Evolutionary conservation across 257 asterid species (phyloP).

Genomic region (Primulina huaijiensis): DNA sequence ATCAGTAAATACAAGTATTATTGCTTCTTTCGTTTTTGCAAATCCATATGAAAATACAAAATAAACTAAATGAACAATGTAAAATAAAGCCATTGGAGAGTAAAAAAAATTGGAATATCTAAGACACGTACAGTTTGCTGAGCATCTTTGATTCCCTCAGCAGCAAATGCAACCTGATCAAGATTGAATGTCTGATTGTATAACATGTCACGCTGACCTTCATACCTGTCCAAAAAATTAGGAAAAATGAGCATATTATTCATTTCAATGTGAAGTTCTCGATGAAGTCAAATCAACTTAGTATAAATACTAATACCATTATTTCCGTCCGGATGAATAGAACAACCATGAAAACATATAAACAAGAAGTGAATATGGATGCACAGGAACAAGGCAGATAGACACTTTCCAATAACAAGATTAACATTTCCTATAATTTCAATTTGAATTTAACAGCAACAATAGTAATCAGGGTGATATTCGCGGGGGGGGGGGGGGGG

Average conservation of each 20-base stretch:
- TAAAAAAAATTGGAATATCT: constrained; percentile 19
- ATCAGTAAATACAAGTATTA: constrained; percentile 12
- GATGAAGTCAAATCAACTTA: not conserved
- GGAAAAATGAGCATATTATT: constrained; percentile 1
- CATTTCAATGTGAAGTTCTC: not conserved
- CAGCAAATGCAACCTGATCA: constrained; percentile 95
- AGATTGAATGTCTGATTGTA: constrained; percentile 92
- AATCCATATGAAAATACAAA: not conserved
- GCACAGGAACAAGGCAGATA: not conserved
- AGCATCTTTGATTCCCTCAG: constrained; percentile 98
- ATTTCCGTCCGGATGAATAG: not conserved
- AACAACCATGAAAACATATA: not conserved
- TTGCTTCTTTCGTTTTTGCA: not conserved
- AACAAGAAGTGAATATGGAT: not conserved
- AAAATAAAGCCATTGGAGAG: constrained; percentile 6
- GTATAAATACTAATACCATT: not conserved
- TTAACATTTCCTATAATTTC: not conserved
- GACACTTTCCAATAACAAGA: not conserved
- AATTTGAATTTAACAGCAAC: not conserved
- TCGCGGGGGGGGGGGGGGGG: not conserved
- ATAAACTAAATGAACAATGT: not conserved
- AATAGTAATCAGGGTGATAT: not conserved
- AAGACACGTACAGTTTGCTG: constrained; percentile 85
- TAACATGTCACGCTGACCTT: constrained; percentile 97
- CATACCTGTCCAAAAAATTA: constrained; percentile 60